Evolutionary conservation across 2,329 filamentous ascomycete species (phyloP).

Genomic region (Dactylella cylindrospora): DNA sequence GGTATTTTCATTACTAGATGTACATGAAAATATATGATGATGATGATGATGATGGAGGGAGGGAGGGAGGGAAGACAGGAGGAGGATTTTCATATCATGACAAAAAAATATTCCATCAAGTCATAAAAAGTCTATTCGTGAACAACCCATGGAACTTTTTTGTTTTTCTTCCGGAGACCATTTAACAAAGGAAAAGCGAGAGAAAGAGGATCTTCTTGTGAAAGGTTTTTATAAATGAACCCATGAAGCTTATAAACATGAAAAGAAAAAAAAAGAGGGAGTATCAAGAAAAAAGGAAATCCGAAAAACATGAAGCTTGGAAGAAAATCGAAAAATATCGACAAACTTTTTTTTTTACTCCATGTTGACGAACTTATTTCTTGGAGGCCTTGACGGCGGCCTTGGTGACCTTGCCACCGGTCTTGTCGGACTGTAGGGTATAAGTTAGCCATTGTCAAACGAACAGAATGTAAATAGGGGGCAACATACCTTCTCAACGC

Average conservation of each 20-base stretch:
- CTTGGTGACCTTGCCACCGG: slow-evolving; percentile 52
- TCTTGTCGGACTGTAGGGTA: slow-evolving; percentile 46
- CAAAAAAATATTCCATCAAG: slow-evolving; percentile 39
- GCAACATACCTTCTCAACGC: slow-evolving; percentile 65
- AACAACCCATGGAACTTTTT: slow-evolving; percentile 42
- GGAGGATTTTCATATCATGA: neutral
- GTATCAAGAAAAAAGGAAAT: slow-evolving; percentile 6
- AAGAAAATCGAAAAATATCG: slow-evolving; percentile 11
- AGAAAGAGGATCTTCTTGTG: neutral
- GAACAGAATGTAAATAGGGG: slow-evolving; percentile 1
- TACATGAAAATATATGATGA: slow-evolving; percentile 35
- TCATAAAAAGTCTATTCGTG: slow-evolving; percentile 34
- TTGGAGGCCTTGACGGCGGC: slow-evolving; percentile 53
- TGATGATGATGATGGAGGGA: neutral
- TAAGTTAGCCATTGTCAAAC: slow-evolving; percentile 18
- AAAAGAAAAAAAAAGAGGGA: slow-evolving; percentile 28
- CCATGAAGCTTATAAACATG: slow-evolving; percentile 41
- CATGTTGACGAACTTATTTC: slow-evolving; percentile 49
- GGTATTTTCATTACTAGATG: slow-evolving; percentile 38
- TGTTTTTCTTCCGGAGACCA: neutral
- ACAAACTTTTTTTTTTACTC: slow-evolving; percentile 37
- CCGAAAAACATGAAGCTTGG: slow-evolving; percentile 21
- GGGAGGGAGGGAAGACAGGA: neutral
- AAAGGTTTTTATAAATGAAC: slow-evolving; percentile 14
- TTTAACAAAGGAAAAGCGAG: slow-evolving; percentile 27